phyloP scores from a whole-genome alignment of 176 grass and related monocot genomes.

The Ensete ventricosum region DNA sequence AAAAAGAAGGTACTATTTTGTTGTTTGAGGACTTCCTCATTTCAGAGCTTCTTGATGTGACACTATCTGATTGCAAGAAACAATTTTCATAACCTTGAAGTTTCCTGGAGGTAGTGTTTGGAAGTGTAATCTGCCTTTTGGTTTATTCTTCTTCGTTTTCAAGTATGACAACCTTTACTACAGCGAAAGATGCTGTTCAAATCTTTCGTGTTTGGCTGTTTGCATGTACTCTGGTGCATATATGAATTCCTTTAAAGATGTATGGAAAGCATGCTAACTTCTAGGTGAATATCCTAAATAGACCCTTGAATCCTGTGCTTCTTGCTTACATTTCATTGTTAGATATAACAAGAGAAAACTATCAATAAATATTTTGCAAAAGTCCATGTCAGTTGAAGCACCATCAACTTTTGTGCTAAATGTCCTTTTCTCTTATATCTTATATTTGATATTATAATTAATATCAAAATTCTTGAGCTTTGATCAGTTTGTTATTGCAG shows the following conservation, averaged over 20 bases:
- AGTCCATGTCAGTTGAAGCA: too few species aligned
- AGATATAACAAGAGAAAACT: too few species aligned
- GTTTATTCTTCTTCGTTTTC: background rate
- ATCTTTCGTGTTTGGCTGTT: background rate
- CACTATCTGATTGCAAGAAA: background rate
- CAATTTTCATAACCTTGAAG: background rate
- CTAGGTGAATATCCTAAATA: background rate
- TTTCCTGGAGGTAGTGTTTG: background rate
- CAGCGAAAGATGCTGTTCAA: background rate
- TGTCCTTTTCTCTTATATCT: too few species aligned
- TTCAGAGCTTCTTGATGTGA: background rate
- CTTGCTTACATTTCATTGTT: background rate
- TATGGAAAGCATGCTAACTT: background rate
- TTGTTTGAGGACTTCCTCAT: background rate
- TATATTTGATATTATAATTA: too few species aligned
- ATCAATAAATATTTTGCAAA: too few species aligned
- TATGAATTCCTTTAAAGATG: background rate
- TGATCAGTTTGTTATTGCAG: too few species aligned
- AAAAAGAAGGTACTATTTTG: slow-evolving; percentile 80
- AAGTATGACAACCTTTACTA: too few species aligned
- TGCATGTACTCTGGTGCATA: background rate
- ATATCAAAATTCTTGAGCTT: too few species aligned
- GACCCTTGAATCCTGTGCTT: background rate
- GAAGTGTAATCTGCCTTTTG: background rate
- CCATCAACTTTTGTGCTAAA: too few species aligned